These are phyloP conservation scores for Lotmaria passim DNA, from an alignment of 208 protist species.

Conservation along the genomic window DNA sequence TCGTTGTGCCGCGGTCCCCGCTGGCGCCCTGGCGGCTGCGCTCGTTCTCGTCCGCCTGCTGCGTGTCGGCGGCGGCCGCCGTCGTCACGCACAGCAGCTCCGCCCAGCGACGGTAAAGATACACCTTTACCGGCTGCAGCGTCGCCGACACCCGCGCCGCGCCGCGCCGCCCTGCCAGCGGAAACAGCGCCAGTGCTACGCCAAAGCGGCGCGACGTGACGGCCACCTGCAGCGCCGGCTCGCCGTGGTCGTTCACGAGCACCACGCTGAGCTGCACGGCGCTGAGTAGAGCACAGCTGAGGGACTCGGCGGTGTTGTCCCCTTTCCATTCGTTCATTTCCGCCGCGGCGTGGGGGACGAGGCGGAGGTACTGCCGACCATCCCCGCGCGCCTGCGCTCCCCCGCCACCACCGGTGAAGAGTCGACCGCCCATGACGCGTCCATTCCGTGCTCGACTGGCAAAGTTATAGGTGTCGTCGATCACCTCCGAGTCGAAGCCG, in stretches of 20 bases:
- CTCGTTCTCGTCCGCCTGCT: constrained; percentile 21
- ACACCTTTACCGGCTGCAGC: constrained; percentile 31
- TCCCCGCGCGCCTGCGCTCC: not conserved
- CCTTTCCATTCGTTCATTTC: constrained; percentile 41
- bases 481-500: constrained; percentile 11
- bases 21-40: constrained; percentile 15
- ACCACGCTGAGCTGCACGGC: constrained; percentile 41
- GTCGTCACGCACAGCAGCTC: constrained; percentile 31
- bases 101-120: constrained; percentile 27
- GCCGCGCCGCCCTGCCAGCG: constrained; percentile 28
- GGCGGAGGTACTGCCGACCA: constrained; percentile 30
- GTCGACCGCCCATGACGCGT: constrained; percentile 1
- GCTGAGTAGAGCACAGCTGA: constrained; percentile 25
- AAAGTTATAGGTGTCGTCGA: constrained; percentile 31
- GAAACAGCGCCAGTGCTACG: constrained; percentile 40
- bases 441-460: constrained; percentile 21
- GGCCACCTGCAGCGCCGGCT: constrained; percentile 40
- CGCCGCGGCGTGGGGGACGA: constrained; percentile 47
- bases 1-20: not conserved
- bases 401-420: not conserved
- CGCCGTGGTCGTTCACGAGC: constrained; percentile 34
- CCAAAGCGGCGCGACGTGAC: constrained; percentile 41
- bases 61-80: constrained; percentile 13
- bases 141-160: constrained; percentile 22
- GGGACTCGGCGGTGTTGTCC: constrained; percentile 24